Base-by-base conservation (phyloP, 768 basidiomycete genomes). In the Kwoniella bestiolae region DNA sequence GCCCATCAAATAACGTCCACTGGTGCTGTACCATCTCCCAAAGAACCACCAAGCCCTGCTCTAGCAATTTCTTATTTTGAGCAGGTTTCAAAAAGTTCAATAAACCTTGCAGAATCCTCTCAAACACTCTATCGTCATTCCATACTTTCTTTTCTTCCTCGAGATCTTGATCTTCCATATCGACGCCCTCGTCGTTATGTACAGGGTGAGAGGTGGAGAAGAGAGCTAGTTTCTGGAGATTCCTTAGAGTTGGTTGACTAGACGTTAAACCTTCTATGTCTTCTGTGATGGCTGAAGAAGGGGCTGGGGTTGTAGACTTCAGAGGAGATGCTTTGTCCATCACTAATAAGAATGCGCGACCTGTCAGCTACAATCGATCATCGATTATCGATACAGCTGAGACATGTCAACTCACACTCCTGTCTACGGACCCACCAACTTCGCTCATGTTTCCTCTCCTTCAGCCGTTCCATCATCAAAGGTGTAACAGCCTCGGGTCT, bases 21-120 rank as follows among this genome's bases (percentile, higher is more conserved):
- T 92, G 91, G 70, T 89, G 86, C 74, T 89, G 89, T 5, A 94
- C 82, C 75, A 92, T 84, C 79, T 94, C 92, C 90, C 90, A 94
- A 11, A 92, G 75, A 32, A 91, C 83, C 63, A 93, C 89, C 69
- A 94, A 81, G 28, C 87, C 92, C 72, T 91, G 91, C 76, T 90
- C 88, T 28, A 93, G 83, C 59, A 86, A 83, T 69, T 88, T 86
- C 51, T 85, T 85, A 53, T 82, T 82, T 90, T 85, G 86, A 29
- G 82, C 77, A 26, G 87, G 86, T 8, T 87, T 85, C 71, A 94
- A 76, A 74, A 86, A 90, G 45, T 83, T 83, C 52, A 89, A 79
- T 56, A 95, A 82, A 16, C 86, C 87, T 50, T 84, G 84, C 73
- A 92, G 89, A 58, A 94, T 76, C 57, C 84, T 84, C 52, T 90